Percentiles rank a stretch among this genome's conserved stretches.
phyloP scores from a whole-genome alignment of 148 eudicot genomes.

The Silene latifolia region DNA sequence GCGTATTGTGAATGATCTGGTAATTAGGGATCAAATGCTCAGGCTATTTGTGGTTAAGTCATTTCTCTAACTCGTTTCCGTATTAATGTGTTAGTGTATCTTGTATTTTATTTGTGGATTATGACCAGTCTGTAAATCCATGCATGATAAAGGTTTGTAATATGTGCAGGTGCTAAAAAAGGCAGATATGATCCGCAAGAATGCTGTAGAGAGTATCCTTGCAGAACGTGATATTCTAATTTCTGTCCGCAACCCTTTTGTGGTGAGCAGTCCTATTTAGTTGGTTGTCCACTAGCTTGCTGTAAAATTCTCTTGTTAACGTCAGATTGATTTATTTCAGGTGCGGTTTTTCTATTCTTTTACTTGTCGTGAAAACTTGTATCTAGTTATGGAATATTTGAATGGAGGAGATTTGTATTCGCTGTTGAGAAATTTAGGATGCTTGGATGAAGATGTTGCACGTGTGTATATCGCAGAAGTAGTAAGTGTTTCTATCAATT shows the following conservation, averaged over 20 bases:
- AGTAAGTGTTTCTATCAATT: conserved; percentile 43
- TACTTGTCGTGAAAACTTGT: conserved; percentile 97
- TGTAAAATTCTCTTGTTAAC: conserved; percentile 23
- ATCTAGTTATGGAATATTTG: conserved; percentile 97
- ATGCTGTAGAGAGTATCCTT: conserved; percentile 98
- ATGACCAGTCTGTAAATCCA: background rate
- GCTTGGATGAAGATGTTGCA: conserved; percentile 96
- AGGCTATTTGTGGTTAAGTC: background rate
- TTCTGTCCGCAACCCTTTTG: conserved; percentile 98
- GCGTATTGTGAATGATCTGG: conserved; percentile 4
- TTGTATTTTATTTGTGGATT: background rate
- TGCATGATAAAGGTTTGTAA: background rate
- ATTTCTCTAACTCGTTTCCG: background rate
- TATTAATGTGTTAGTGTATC: conserved; percentile 5
- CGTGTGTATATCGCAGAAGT: conserved; percentile 98
- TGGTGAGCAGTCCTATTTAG: conserved; percentile 53
- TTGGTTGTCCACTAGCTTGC: conserved; percentile 14
- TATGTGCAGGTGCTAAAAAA: conserved; percentile 71
- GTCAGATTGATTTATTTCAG: conserved; percentile 36
- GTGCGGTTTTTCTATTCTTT: conserved; percentile 99
- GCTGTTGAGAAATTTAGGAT: conserved; percentile 88
- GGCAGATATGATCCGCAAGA: conserved; percentile 98
- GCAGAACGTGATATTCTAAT: conserved; percentile 97
- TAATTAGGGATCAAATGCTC: background rate
- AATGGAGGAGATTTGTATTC: conserved; percentile 98